Conservation (phyloP, 1,284 basidiomycete genomes). For the Ceratobasidium sp. region DNA sequence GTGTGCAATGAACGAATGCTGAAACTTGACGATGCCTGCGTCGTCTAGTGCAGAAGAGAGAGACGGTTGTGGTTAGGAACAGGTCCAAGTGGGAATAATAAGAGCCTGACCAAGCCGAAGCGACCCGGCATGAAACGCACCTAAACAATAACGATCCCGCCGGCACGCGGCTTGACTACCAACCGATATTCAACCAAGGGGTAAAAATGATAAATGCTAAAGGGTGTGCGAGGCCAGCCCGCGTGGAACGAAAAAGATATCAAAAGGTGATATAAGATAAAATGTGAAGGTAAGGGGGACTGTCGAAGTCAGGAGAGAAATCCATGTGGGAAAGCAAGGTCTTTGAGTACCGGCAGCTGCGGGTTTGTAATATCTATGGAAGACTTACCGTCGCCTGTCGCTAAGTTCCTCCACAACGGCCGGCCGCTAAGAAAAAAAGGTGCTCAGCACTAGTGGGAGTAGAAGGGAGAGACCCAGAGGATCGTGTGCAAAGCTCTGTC, state of each 20-base stretch:
- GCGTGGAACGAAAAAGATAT: constrained; percentile 15
- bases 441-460: too few relatives aligned
- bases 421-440: not conserved
- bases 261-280: not conserved
- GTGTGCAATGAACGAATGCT: constrained; percentile 11
- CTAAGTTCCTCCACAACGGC: constrained; percentile 20
- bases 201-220: not conserved
- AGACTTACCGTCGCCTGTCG: constrained; percentile 39
- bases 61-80: not conserved
- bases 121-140: constrained; percentile 1
- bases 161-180: constrained; percentile 31
- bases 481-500: not conserved
- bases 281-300: constrained; percentile 4
- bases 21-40: constrained; percentile 35
- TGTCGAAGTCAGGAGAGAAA: constrained; percentile 11
- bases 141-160: constrained; percentile 24
- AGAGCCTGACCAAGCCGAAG: not conserved
- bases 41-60: constrained; percentile 21
- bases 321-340: not conserved
- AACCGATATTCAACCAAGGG: constrained; percentile 16
- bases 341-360: constrained; percentile 16
- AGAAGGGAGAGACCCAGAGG: not conserved
- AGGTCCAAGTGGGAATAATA: not conserved
- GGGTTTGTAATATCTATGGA: constrained; percentile 15
- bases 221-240: constrained; percentile 22